Evolutionary conservation across 257 asterid genomes (phyloP), one percentile per base, ranked within the genome.

Genomic region (Solanum neorickii): DNA sequence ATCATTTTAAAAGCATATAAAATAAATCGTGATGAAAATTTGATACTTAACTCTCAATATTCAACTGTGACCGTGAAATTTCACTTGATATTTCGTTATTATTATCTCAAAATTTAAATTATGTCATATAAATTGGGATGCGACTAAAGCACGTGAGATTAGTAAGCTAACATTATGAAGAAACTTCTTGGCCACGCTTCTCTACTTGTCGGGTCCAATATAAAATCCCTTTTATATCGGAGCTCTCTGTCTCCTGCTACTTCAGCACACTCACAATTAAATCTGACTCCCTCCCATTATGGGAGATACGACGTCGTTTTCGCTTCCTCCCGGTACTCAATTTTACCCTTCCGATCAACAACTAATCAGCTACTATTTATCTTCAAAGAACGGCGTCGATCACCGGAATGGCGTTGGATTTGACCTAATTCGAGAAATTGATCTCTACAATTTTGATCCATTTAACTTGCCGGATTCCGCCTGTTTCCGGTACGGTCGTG

Each of bases 281-380:
- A 4, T 3, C 47, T 66, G 9, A 16, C 74, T n/a, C 49, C 75
- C 82, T 76, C 84, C 23, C 7, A 41, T 80, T 3, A 91, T 90
- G 93, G 92, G 87, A 86, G 90, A 84, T 29, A 62, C 89, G 86
- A 18, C 86, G 29, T 46, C 88, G 85, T 82, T 33, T 46, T 69
- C 56, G 7, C 91, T 86, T 25, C 92, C 90, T 5, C 92, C 92
- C 5, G 94, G 92, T 56, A 78, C 88, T 47, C 88, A 87, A 29
- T 92, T 92, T 74, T 87, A 82, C 88, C 94, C 92, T 5, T 89
- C 94, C 42, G 94, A 92, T 4, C 87, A 90, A 68, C 91, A 89
- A 31, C 90, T 92, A 39, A 23, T 92, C 59, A 46, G 77, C 89
- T 72, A 86, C 92, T 90, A 92, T 87, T 87, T 92, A 78, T 84